Evolutionary conservation across 768 basidiomycete species (phyloP).

Genomic region (Clavulina sp.): DNA sequence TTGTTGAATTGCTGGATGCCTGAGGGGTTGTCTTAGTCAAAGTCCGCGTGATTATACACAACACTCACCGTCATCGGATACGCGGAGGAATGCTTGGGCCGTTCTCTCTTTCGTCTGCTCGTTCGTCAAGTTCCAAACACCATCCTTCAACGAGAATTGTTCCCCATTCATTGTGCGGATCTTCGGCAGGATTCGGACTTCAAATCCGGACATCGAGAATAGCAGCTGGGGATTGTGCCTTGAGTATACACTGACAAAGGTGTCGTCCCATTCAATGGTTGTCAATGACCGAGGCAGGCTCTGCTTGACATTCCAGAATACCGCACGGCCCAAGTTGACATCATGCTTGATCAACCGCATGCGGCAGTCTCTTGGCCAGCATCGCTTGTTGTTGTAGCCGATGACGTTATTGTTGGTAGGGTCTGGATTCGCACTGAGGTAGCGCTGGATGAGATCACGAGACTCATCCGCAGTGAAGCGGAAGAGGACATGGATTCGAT

Average conservation of each 20-base stretch:
- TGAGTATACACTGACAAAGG: slow-evolving; percentile 92
- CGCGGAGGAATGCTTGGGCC: slow-evolving; percentile 92
- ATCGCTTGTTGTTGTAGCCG: slow-evolving; percentile 97
- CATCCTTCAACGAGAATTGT: slow-evolving; percentile 91
- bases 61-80: slow-evolving; percentile 70
- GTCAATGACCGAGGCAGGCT: slow-evolving; percentile 87
- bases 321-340: slow-evolving; percentile 93
- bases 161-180: slow-evolving; percentile 89
- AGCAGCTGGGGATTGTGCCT: slow-evolving; percentile 94
- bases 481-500: slow-evolving; percentile 89
- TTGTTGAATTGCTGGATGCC: slow-evolving; percentile 96
- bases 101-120: slow-evolving; percentile 96
- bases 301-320: slow-evolving; percentile 99
- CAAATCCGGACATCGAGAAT: slow-evolving; percentile 99
- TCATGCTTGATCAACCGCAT: slow-evolving; percentile 99
- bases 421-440: slow-evolving; percentile 92
- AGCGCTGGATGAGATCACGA: slow-evolving; percentile 92
- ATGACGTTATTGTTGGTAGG: slow-evolving; percentile 98
- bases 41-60: slow-evolving; percentile 2
- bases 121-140: slow-evolving; percentile 93
- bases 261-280: slow-evolving; percentile 98
- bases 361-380: slow-evolving; percentile 98
- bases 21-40: slow-evolving; percentile 14
- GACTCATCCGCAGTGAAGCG: slow-evolving; percentile 95
- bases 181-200: slow-evolving; percentile 93